Evolutionary conservation across 2,329 filamentous ascomycete species (phyloP).

Genomic region (Fusarium irregulare): DNA sequence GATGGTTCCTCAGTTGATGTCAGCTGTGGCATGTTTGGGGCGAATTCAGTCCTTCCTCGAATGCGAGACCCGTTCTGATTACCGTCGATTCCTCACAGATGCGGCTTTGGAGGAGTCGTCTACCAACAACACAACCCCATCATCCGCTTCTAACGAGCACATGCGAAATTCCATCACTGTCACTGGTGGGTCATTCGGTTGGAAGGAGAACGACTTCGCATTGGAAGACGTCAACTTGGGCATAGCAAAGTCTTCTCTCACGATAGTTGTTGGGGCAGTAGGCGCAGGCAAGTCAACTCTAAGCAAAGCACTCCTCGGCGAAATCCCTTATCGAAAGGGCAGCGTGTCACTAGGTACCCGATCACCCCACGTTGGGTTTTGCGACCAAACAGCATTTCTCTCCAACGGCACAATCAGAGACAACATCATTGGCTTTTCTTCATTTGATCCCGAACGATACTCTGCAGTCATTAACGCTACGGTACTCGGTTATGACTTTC

Average conservation of each 20-base stretch:
- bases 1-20: slow-evolving; percentile 2
- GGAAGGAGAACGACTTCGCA: slow-evolving; percentile 37
- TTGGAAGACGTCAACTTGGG: slow-evolving; percentile 29
- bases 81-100: slow-evolving; percentile 2
- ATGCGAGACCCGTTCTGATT: slow-evolving; percentile 1
- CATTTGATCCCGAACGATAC: slow-evolving; percentile 49
- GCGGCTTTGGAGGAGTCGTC: neutral
- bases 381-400: slow-evolving; percentile 49
- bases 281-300: slow-evolving; percentile 53
- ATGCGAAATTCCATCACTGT: neutral
- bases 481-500: slow-evolving; percentile 49
- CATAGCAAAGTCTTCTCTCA: slow-evolving; percentile 40
- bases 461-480: slow-evolving; percentile 50
- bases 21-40: slow-evolving; percentile 5
- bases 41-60: slow-evolving; percentile 6
- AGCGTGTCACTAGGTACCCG: slow-evolving; percentile 19
- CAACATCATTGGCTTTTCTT: slow-evolving; percentile 52
- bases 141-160: neutral
- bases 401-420: slow-evolving; percentile 52
- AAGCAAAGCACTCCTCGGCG: slow-evolving; percentile 51
- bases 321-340: slow-evolving; percentile 38
- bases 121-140: neutral
- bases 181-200: slow-evolving; percentile 38
- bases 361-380: slow-evolving; percentile 45
- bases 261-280: slow-evolving; percentile 53